Percentiles rank a stretch among this genome's conserved stretches.
Conservation (phyloP, 1,284 basidiomycete species). For the Ceraceosorus guamensis region DNA sequence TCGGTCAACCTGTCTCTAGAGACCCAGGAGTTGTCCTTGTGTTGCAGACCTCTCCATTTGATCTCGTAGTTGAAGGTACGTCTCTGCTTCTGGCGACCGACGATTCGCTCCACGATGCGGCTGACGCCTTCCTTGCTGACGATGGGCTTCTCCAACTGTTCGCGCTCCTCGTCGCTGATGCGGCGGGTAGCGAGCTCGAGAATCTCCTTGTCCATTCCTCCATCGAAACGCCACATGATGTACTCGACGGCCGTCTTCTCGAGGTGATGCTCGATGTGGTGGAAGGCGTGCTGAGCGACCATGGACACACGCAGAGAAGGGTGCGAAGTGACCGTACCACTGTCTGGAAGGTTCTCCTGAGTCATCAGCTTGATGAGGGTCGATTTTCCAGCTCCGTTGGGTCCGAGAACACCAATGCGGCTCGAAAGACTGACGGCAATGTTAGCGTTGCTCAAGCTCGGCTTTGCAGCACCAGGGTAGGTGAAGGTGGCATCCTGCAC, state of each 20-base stretch:
- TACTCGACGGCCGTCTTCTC: slow-evolving; percentile 47
- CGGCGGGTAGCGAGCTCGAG: slow-evolving; percentile 82
- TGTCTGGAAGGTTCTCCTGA: slow-evolving; percentile 86
- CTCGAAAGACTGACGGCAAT: slow-evolving; percentile 78
- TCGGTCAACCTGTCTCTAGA: slow-evolving; percentile 78
- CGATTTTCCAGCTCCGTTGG: slow-evolving; percentile 53
- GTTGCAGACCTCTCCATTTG: slow-evolving; percentile 91
- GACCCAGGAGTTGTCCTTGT: slow-evolving; percentile 89
- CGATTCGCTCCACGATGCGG: slow-evolving; percentile 78
- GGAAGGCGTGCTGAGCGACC: slow-evolving; percentile 76
- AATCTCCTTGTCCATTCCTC: slow-evolving; percentile 93
- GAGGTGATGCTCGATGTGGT: slow-evolving; percentile 46
- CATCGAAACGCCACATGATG: slow-evolving; percentile 93
- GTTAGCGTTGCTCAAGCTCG: slow-evolving; percentile 79
- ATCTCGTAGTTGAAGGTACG: slow-evolving; percentile 87
- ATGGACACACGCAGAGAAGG: slow-evolving; percentile 92
- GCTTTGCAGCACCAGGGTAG: slow-evolving; percentile 76
- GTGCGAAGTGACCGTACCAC: slow-evolving; percentile 91
- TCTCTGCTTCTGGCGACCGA: slow-evolving; percentile 96
- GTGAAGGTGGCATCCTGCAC: slow-evolving; percentile 86
- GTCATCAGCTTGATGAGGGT: slow-evolving; percentile 96
- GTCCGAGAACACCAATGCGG: slow-evolving; percentile 50
- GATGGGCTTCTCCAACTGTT: slow-evolving; percentile 76
- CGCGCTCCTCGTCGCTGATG: slow-evolving; percentile 79
- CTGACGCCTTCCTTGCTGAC: slow-evolving; percentile 84